These are phyloP conservation scores for Colletotrichum trifolii DNA, from an alignment of 2,329 filamentous ascomycete genomes.

Conservation along the genomic window DNA sequence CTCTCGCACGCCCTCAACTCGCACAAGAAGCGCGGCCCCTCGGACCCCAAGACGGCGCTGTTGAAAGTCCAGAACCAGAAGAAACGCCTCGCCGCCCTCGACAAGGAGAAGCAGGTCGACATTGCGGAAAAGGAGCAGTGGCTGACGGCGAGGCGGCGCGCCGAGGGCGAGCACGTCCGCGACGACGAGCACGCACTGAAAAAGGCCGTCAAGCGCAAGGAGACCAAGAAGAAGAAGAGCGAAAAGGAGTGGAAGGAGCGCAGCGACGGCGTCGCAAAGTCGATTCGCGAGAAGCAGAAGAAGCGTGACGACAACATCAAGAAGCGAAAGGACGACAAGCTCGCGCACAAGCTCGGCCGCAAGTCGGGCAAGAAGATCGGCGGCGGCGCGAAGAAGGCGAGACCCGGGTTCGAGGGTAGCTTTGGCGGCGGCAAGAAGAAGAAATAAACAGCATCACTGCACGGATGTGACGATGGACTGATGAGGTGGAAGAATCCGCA, in stretches of 20 bases:
- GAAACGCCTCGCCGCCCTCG: slow-evolving; percentile 78
- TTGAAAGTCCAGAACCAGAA: slow-evolving; percentile 88
- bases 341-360: slow-evolving; percentile 67
- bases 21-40: slow-evolving; percentile 80
- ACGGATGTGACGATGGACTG: background rate
- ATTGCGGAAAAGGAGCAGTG: slow-evolving; percentile 94
- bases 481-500: background rate
- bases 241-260: slow-evolving; percentile 87
- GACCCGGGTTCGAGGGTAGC: slow-evolving; percentile 76
- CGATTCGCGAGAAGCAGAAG: slow-evolving; percentile 81
- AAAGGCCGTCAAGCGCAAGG: slow-evolving; percentile 94
- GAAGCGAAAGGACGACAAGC: slow-evolving; percentile 80
- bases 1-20: slow-evolving; percentile 67
- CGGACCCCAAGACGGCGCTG: slow-evolving; percentile 88
- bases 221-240: slow-evolving; percentile 89
- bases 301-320: slow-evolving; percentile 84
- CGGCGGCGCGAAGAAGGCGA: slow-evolving; percentile 57
- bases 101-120: slow-evolving; percentile 83
- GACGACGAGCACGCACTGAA: slow-evolving; percentile 90
- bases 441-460: slow-evolving; percentile 24
- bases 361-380: slow-evolving; percentile 61
- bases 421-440: slow-evolving; percentile 69
- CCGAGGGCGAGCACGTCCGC: slow-evolving; percentile 87
- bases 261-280: slow-evolving; percentile 76
- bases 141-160: slow-evolving; percentile 89